These are phyloP conservation scores for Lentithecium fluviatile DNA, from an alignment of 495 filamentous ascomycete species.

Conservation along the genomic window DNA sequence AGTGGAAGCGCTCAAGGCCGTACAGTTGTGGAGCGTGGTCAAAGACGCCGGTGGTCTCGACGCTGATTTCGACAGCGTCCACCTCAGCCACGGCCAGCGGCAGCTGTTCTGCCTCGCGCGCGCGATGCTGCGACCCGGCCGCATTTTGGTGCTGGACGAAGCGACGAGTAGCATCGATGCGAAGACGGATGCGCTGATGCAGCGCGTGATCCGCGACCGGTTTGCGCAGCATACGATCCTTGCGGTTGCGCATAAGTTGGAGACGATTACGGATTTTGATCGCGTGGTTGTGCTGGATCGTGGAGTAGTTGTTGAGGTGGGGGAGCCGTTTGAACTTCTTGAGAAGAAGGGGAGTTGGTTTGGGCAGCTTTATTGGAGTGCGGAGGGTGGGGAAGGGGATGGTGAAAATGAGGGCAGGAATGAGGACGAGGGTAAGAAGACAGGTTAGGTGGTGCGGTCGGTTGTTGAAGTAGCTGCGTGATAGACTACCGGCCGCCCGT, in stretches of 20 bases:
- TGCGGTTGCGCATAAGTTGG: slow-evolving; percentile 24
- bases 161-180: slow-evolving; percentile 49
- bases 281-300: slow-evolving; percentile 26
- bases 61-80: slow-evolving; percentile 34
- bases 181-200: background rate
- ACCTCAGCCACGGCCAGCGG: slow-evolving; percentile 58
- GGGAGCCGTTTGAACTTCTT: slow-evolving; percentile 3
- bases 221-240: slow-evolving; percentile 5
- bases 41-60: background rate
- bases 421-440: too few relatives aligned
- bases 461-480: too few relatives aligned
- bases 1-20: slow-evolving; percentile 3
- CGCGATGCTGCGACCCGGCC: slow-evolving; percentile 55
- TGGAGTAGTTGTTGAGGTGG: slow-evolving; percentile 17
- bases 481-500: too few relatives aligned
- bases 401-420: too few relatives aligned
- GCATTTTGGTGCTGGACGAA: slow-evolving; percentile 59
- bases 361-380: too few relatives aligned
- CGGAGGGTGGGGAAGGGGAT: too few relatives aligned
- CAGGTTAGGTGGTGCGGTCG: too few relatives aligned
- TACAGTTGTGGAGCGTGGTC: slow-evolving; percentile 1
- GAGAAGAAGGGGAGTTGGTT: too few relatives aligned
- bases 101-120: slow-evolving; percentile 59
- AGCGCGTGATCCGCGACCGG: background rate
- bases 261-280: slow-evolving; percentile 24